A percentile compares a stretch with the other conserved stretches of the same genome.
These are phyloP conservation scores for Macrolepiota albuminosa DNA, from an alignment of 768 basidiomycete species.

Conservation along the genomic window DNA sequence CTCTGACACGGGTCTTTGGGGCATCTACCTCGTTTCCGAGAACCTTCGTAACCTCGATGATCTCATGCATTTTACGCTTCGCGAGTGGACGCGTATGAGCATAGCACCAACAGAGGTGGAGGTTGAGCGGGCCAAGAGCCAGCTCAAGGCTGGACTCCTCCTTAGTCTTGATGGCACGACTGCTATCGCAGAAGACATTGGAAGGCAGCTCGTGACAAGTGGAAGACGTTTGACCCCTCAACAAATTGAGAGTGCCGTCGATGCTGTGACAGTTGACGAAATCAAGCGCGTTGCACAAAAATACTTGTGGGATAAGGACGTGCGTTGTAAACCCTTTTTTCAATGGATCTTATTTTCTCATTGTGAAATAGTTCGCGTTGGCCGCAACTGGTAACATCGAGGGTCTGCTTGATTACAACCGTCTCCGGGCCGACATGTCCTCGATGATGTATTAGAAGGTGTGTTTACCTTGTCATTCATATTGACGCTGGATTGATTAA, in stretches of 20 bases:
- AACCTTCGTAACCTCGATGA: conserved; percentile 94
- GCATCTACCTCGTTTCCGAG: conserved; percentile 95
- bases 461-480: background rate
- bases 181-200: conserved; percentile 96
- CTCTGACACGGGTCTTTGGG: conserved; percentile 98
- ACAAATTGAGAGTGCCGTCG: conserved; percentile 91
- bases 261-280: conserved; percentile 82
- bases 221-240: conserved; percentile 86
- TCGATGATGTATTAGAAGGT: conserved; percentile 64
- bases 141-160: conserved; percentile 92
- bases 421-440: conserved; percentile 79
- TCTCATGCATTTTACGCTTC: conserved; percentile 87
- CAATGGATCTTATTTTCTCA: conserved; percentile 3
- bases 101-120: conserved; percentile 78
- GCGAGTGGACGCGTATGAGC: conserved; percentile 95
- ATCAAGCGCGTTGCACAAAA: conserved; percentile 94
- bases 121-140: conserved; percentile 97
- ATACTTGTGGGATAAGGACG: conserved; percentile 97
- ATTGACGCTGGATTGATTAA: background rate
- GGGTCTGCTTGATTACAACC: conserved; percentile 92
- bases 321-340: conserved; percentile 31
- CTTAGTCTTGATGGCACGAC: conserved; percentile 94
- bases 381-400: conserved; percentile 90
- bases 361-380: conserved; percentile 57
- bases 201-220: conserved; percentile 93